A percentile compares a stretch with the other conserved stretches of the same genome.
Evolutionary conservation across 176 grass and related monocot species (phyloP).

Genomic region (Calamus simplicifolius): DNA sequence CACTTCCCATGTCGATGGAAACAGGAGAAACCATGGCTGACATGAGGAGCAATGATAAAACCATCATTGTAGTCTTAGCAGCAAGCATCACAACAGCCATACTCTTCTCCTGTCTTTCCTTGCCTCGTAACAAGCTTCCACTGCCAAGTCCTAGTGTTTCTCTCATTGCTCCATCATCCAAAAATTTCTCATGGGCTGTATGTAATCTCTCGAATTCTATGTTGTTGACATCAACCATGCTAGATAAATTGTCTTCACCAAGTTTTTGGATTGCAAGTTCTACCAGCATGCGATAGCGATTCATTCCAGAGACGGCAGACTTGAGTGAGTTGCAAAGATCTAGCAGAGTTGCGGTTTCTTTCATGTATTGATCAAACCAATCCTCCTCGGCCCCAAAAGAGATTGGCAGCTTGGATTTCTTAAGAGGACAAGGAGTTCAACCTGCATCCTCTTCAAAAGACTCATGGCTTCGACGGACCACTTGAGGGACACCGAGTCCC

Average conservation of each 20-base stretch:
- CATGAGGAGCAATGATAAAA: conserved; percentile 53
- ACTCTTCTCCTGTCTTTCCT: conserved; percentile 24
- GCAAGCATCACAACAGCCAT: conserved; percentile 60
- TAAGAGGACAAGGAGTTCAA: conserved; percentile 49
- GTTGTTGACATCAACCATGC: conserved; percentile 12
- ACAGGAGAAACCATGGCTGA: conserved; percentile 41
- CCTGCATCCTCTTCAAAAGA: conserved; percentile 87
- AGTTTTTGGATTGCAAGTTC: conserved; percentile 34
- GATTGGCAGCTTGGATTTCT: conserved; percentile 47
- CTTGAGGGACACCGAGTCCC: conserved; percentile 49
- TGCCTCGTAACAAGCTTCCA: conserved; percentile 3
- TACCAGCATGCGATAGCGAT: conserved; percentile 68
- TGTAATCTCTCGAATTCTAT: conserved; percentile 13
- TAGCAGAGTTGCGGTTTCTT: conserved; percentile 75
- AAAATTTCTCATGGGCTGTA: background rate
- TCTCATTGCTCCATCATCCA: conserved; percentile 31
- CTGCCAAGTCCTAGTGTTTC: conserved; percentile 27
- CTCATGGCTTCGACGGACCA: conserved; percentile 74
- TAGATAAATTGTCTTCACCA: conserved; percentile 4
- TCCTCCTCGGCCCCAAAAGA: conserved; percentile 12
- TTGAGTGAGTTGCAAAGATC: conserved; percentile 91
- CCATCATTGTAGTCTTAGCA: conserved; percentile 59
- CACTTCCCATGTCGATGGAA: conserved; percentile 4
- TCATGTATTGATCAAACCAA: conserved; percentile 98
- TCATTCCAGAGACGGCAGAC: conserved; percentile 47